A percentile compares a stretch with the other conserved stretches of the same genome.
phyloP scores from a whole-genome alignment of 164 flowering plant genomes.

The Nelumbo lutea region DNA sequence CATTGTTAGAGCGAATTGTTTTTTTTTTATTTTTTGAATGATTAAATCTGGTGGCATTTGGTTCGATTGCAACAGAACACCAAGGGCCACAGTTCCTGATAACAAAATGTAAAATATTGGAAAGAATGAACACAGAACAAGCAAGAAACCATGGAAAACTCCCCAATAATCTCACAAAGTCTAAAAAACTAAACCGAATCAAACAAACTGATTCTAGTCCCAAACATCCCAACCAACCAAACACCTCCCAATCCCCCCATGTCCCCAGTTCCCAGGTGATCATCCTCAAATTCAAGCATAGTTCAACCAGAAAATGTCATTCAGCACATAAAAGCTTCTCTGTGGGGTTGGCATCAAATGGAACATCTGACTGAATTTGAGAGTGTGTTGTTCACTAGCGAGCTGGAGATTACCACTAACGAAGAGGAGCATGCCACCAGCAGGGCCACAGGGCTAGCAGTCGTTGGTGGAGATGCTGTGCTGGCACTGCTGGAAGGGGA shows the following conservation, averaged over 20 bases:
- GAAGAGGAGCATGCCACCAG: slow-evolving; percentile 59
- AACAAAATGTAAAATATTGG: too few species aligned
- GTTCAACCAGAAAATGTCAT: slow-evolving; percentile 74
- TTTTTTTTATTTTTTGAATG: too few species aligned
- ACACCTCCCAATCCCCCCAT: slow-evolving; percentile 1
- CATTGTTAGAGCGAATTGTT: too few species aligned
- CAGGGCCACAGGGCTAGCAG: slow-evolving; percentile 60
- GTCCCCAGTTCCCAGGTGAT: not conserved
- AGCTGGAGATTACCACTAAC: slow-evolving; percentile 62
- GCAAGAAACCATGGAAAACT: slow-evolving; percentile 1
- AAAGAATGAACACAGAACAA: too few species aligned
- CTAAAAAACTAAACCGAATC: slow-evolving; percentile 9
- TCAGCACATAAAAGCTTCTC: slow-evolving; percentile 60
- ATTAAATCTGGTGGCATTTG: too few species aligned
- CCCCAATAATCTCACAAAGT: slow-evolving; percentile 12
- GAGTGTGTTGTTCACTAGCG: slow-evolving; percentile 57
- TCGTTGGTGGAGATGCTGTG: slow-evolving; percentile 61
- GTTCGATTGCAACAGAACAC: too few species aligned
- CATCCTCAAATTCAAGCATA: slow-evolving; percentile 41
- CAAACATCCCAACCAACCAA: slow-evolving; percentile 1
- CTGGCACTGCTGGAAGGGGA: slow-evolving; percentile 69
- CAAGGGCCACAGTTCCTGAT: too few species aligned
- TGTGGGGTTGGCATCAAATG: slow-evolving; percentile 70
- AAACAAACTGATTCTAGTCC: slow-evolving; percentile 14
- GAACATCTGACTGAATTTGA: slow-evolving; percentile 68